Percentiles rank a stretch among this genome's conserved stretches.
These are phyloP conservation scores for Suillus sp. DNA, from an alignment of 768 basidiomycete species.

Conservation along the genomic window DNA sequence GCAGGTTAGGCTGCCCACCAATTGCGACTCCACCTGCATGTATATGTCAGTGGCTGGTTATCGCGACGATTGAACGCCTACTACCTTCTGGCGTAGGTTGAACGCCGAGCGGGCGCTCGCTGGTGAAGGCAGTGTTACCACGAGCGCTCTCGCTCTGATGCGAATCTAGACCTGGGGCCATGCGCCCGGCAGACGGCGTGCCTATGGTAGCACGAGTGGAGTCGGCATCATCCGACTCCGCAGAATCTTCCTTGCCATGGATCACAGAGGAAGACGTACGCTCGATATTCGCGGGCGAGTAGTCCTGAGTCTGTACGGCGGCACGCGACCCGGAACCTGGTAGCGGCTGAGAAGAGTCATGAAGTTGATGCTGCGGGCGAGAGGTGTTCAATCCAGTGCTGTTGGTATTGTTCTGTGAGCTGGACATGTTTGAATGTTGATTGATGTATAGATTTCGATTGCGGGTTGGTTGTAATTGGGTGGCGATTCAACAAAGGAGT, in stretches of 20 bases:
- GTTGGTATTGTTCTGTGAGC: constrained; percentile 18
- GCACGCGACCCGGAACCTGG: constrained; percentile 40
- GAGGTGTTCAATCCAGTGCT: constrained; percentile 10
- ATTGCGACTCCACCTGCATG: constrained; percentile 29
- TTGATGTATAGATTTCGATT: not conserved
- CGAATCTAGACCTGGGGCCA: too few species aligned
- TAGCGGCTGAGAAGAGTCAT: constrained; percentile 50
- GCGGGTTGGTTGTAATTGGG: not conserved
- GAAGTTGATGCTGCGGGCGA: constrained; percentile 45
- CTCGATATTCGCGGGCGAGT: constrained; percentile 42
- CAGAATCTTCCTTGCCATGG: not conserved
- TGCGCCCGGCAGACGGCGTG: not conserved
- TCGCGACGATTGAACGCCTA: constrained; percentile 2
- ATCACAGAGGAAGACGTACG: constrained; percentile 16
- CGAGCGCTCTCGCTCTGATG: not conserved
- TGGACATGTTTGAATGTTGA: not conserved
- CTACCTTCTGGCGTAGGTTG: constrained; percentile 38
- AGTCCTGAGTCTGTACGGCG: constrained; percentile 35
- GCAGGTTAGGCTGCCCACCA: constrained; percentile 23
- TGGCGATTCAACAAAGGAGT: not conserved
- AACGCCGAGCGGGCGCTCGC: constrained; percentile 40
- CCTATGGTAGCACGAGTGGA: not conserved
- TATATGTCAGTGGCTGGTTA: not conserved
- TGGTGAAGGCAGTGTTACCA: constrained; percentile 31
- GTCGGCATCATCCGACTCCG: not conserved